These are phyloP conservation scores for Nitzschia palea DNA, from an alignment of 108 stramenopile species.

Conservation along the genomic window DNA sequence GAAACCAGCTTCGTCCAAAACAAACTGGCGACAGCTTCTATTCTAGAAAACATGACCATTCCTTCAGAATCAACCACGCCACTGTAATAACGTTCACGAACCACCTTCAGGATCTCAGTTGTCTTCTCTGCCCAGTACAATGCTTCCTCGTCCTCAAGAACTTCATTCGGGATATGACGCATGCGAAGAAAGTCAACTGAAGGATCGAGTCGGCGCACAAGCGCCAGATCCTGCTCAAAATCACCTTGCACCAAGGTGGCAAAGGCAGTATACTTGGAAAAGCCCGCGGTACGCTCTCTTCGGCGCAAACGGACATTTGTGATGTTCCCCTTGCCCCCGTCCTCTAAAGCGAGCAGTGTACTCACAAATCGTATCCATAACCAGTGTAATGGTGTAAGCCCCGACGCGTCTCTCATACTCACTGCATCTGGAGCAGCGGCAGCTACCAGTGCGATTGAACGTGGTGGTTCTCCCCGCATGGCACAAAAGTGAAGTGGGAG, in stretches of 20 bases:
- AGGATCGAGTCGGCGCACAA: slow-evolving; percentile 57
- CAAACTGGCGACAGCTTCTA: slow-evolving; percentile 37
- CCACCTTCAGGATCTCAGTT: slow-evolving; percentile 37
- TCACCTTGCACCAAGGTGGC: slow-evolving; percentile 53
- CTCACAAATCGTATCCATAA: slow-evolving; percentile 76
- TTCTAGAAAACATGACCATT: slow-evolving; percentile 20
- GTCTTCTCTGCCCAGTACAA: slow-evolving; percentile 38
- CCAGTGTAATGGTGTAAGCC: slow-evolving; percentile 78
- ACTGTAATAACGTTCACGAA: slow-evolving; percentile 41
- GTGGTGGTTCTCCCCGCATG: slow-evolving; percentile 73
- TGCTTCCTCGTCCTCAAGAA: slow-evolving; percentile 44
- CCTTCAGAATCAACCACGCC: slow-evolving; percentile 2
- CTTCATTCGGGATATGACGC: slow-evolving; percentile 70
- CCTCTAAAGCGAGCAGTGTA: slow-evolving; percentile 53
- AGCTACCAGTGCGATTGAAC: slow-evolving; percentile 51
- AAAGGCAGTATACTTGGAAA: slow-evolving; percentile 41
- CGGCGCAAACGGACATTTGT: neutral
- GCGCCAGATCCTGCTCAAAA: slow-evolving; percentile 45
- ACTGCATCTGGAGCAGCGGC: slow-evolving; percentile 67
- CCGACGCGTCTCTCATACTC: slow-evolving; percentile 56
- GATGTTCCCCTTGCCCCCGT: slow-evolving; percentile 32
- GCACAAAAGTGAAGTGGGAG: slow-evolving; percentile 77
- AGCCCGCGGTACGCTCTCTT: neutral
- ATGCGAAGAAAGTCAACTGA: slow-evolving; percentile 77
- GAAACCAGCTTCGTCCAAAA: slow-evolving; percentile 65